Evolutionary conservation across 371 early-diverging fungal genomes (phyloP), one percentile per base, ranked within the genome.

Genomic region (Syncephalastrum sp.): DNA sequence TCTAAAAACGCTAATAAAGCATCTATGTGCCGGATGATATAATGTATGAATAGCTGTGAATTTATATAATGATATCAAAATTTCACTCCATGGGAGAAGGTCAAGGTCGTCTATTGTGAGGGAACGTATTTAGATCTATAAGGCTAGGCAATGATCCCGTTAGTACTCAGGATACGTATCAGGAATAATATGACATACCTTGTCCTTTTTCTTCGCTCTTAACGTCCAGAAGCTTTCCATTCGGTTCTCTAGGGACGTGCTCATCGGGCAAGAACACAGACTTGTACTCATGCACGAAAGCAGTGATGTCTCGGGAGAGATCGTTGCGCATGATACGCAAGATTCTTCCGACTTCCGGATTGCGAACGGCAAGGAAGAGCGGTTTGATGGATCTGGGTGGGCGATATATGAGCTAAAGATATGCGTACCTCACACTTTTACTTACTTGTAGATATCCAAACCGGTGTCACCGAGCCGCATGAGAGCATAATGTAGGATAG

Each of bases 401-500:
- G 42, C 56, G 24, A 50, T 27, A 42, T 33, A 51, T 43, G 24
- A 50, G 41, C 15, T 15, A 21, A 24, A 14, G 10, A 16, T 21
- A 13, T 12, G 7, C 15, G 25, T 17, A 21, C 15, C 14, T 25
- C 29, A 3, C 5, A 47, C n/a, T 41, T 24, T 16, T 17, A 42
- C 56, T 68, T 66, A 85, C 82, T 83, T 87, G 68, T 91, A 82
- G 33, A 95, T 86, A 65, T 96, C 97, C 8, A 91, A 54, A 1
- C 95, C 96, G 47, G 83, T 84, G 61, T 98, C 97, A 38, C 93
- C 91, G 48, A 91, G 84, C 5, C 86, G 82, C 69, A 98, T 82
- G 4, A 92, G 78, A 8, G 86, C 77, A 66, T 89, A 91, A 60
- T 89, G 86, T 45, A 94, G 68, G n/a, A 90, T 71, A 12, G 93